Percentiles rank a stretch among this genome's conserved stretches.
Conservation (phyloP, 805 yeast species). For the Zygosaccharomyces pseudorouxii region DNA sequence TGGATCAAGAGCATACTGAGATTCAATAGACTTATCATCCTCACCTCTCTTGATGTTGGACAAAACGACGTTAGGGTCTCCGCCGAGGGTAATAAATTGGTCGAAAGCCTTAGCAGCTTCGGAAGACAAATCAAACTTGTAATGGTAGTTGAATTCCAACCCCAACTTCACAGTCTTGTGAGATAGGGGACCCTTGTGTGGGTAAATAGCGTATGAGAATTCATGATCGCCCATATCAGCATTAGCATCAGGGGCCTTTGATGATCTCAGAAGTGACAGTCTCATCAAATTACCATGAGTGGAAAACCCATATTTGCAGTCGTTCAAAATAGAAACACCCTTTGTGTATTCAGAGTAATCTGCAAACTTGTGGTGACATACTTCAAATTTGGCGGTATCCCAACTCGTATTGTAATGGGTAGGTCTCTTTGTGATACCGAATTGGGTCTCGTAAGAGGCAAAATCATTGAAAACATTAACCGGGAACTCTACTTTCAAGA, state of each 20-base stretch:
- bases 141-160: slow-evolving; percentile 66
- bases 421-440: slow-evolving; percentile 86
- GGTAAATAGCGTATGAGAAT: slow-evolving; percentile 78
- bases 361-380: slow-evolving; percentile 89
- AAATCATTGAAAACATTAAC: slow-evolving; percentile 70
- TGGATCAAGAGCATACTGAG: slow-evolving; percentile 43
- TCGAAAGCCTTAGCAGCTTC: slow-evolving; percentile 19
- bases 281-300: slow-evolving; percentile 92
- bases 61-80: slow-evolving; percentile 58
- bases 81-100: slow-evolving; percentile 37
- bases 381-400: slow-evolving; percentile 97
- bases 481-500: slow-evolving; percentile 92
- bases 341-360: slow-evolving; percentile 82
- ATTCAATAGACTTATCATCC: slow-evolving; percentile 58
- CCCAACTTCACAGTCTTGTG: slow-evolving; percentile 67
- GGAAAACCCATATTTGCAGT: slow-evolving; percentile 86
- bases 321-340: slow-evolving; percentile 82
- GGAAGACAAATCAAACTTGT: slow-evolving; percentile 23
- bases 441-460: slow-evolving; percentile 91
- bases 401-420: slow-evolving; percentile 93
- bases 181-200: slow-evolving; percentile 69
- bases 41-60: slow-evolving; percentile 85
- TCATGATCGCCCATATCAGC: slow-evolving; percentile 91
- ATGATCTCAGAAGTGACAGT: slow-evolving; percentile 77
- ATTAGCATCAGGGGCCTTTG: slow-evolving; percentile 89